Conservation (phyloP, 495 filamentous ascomycete species). For the Bacidia rubella region DNA sequence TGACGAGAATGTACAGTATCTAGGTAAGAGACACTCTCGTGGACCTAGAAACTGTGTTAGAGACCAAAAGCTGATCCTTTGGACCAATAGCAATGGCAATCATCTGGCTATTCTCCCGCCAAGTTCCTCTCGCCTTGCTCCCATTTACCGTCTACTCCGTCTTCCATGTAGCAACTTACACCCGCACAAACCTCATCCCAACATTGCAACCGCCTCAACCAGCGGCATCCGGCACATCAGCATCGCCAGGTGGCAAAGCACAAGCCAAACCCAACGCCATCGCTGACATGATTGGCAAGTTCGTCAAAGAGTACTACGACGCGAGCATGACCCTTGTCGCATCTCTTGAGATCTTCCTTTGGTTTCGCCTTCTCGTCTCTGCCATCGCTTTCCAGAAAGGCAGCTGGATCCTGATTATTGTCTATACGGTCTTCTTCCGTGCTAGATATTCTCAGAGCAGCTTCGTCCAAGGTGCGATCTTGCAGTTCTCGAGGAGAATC, state of each 20-base stretch:
- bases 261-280: constrained; percentile 50
- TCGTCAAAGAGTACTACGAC: constrained; percentile 98
- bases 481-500: constrained; percentile 54
- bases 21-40: constrained; percentile 47
- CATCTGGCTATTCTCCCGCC: constrained; percentile 84
- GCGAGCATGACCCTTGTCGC: constrained; percentile 71
- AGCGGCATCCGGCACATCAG: constrained; percentile 35
- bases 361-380: constrained; percentile 65
- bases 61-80: background rate
- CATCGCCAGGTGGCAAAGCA: constrained; percentile 49
- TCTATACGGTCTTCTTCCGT: constrained; percentile 89
- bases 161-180: constrained; percentile 86
- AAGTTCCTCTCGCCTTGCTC: constrained; percentile 78
- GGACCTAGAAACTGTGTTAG: background rate
- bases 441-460: constrained; percentile 79
- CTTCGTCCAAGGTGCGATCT: constrained; percentile 75
- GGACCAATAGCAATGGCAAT: constrained; percentile 66
- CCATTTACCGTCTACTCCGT: constrained; percentile 94
- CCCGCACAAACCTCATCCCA: constrained; percentile 39
- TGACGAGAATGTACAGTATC: constrained; percentile 97
- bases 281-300: constrained; percentile 70
- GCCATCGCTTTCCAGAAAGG: constrained; percentile 77
- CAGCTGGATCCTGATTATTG: constrained; percentile 69
- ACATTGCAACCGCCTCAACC: constrained; percentile 31
- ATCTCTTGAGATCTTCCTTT: constrained; percentile 61